Conservation (phyloP, 2,329 filamentous ascomycete species). For the Leptoxyphium fumago region DNA sequence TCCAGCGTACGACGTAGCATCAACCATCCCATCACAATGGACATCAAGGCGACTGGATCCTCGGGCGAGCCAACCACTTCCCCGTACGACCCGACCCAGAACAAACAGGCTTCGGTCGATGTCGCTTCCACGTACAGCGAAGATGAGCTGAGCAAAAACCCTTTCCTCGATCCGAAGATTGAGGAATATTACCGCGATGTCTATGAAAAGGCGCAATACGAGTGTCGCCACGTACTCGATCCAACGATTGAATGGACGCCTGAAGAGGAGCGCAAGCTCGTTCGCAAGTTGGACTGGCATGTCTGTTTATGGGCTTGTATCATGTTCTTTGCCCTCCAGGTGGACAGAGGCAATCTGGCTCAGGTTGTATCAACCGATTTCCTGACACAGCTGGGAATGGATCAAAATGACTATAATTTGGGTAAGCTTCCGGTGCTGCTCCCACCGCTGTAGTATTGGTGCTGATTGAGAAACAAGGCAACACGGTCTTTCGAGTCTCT, state of each 20-base stretch:
- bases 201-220: constrained; percentile 40
- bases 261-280: constrained; percentile 27
- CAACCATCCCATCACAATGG: background rate
- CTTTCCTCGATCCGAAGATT: constrained; percentile 36
- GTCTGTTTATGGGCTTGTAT: constrained; percentile 29
- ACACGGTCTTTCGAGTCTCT: constrained; percentile 28
- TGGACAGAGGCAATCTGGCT: constrained; percentile 3
- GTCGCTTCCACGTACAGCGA: constrained; percentile 1
- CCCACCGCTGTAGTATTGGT: background rate
- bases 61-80: background rate
- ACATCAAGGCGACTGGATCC: background rate
- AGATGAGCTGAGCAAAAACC: constrained; percentile 4
- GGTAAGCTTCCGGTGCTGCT: constrained; percentile 10
- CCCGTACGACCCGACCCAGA: background rate
- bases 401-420: constrained; percentile 32
- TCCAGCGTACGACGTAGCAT: background rate
- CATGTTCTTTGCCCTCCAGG: constrained; percentile 25
- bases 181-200: constrained; percentile 39
- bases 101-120: background rate
- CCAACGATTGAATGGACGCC: constrained; percentile 30
- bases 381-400: constrained; percentile 25
- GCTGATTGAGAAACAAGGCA: constrained; percentile 8
- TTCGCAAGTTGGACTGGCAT: constrained; percentile 10
- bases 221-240: constrained; percentile 35
- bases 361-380: constrained; percentile 10